A percentile compares a stretch with the other conserved stretches of the same genome.
Evolutionary conservation across 352 stramenopile species (phyloP).

Genomic region (Pythium periplocum): DNA sequence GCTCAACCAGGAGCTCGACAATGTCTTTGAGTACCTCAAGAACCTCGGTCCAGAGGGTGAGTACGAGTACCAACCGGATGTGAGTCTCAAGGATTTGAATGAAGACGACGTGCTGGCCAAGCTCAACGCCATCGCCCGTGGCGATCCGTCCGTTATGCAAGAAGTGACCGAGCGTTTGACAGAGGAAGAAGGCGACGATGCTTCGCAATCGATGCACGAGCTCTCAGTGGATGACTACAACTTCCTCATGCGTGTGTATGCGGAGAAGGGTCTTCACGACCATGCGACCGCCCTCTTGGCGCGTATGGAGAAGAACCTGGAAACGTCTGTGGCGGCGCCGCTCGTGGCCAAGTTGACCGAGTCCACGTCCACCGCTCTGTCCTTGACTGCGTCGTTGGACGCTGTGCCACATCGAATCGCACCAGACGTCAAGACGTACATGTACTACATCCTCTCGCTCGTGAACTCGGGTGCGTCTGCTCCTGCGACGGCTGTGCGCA

Average conservation of each 20-base stretch:
- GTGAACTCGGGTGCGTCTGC: constrained; percentile 36
- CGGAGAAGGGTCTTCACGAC: constrained; percentile 47
- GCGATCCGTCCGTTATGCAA: constrained; percentile 35
- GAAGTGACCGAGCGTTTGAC: constrained; percentile 24
- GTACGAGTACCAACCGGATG: constrained; percentile 65
- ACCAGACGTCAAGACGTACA: constrained; percentile 63
- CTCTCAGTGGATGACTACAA: constrained; percentile 70
- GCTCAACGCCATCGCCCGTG: constrained; percentile 56
- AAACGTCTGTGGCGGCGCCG: constrained; percentile 1
- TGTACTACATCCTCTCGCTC: constrained; percentile 70
- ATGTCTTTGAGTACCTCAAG: constrained; percentile 65
- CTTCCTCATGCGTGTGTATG: constrained; percentile 69
- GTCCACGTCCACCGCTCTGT: background rate
- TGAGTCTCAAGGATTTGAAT: constrained; percentile 56
- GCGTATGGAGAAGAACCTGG: constrained; percentile 68
- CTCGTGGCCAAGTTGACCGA: background rate
- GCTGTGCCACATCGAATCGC: constrained; percentile 40
- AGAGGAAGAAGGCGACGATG: constrained; percentile 18
- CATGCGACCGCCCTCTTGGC: constrained; percentile 67
- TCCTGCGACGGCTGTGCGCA: constrained; percentile 45
- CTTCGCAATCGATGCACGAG: constrained; percentile 14
- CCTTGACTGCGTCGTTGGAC: constrained; percentile 24
- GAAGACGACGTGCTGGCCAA: constrained; percentile 55
- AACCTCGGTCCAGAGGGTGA: constrained; percentile 53
- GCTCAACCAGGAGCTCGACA: constrained; percentile 60